Conservation (phyloP, 305 asterid species). For the Fraxinus sp. region DNA sequence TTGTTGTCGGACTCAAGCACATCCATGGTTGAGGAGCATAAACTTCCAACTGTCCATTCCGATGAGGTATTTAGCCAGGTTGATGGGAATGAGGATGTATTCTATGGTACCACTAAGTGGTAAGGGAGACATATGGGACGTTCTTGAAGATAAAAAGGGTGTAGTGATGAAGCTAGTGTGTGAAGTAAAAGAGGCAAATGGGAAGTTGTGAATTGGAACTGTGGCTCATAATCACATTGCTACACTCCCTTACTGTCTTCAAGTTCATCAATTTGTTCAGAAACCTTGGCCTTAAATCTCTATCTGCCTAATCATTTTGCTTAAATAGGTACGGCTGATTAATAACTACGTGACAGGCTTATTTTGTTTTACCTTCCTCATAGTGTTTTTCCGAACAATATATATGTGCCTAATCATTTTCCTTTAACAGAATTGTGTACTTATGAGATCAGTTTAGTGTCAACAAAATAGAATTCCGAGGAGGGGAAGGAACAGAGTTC, state of each 20-base stretch:
- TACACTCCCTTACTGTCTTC: constrained; percentile 38
- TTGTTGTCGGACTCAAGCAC: constrained; percentile 70
- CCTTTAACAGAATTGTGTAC: neutral
- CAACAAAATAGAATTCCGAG: neutral
- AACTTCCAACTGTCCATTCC: constrained; percentile 75
- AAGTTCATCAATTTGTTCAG: constrained; percentile 6
- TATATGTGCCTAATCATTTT: neutral
- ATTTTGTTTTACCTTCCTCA: neutral
- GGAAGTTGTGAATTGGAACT: constrained; percentile 66
- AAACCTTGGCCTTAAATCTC: constrained; percentile 1
- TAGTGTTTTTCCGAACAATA: neutral
- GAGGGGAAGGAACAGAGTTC: neutral
- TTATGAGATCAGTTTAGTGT: neutral
- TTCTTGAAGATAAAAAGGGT: constrained; percentile 49
- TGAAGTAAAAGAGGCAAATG: constrained; percentile 75
- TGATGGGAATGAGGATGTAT: constrained; percentile 71
- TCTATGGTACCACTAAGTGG: constrained; percentile 59
- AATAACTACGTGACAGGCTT: neutral
- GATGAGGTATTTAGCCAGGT: constrained; percentile 59
- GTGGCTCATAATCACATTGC: constrained; percentile 70
- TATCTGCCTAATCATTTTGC: constrained; percentile 12
- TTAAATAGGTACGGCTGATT: neutral
- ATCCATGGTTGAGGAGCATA: constrained; percentile 72
- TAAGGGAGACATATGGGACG: constrained; percentile 72
- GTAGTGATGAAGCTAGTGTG: constrained; percentile 76